Evolutionary conservation across 116 monocot species (phyloP).

Genomic region (Papilionanthe hybrid): DNA sequence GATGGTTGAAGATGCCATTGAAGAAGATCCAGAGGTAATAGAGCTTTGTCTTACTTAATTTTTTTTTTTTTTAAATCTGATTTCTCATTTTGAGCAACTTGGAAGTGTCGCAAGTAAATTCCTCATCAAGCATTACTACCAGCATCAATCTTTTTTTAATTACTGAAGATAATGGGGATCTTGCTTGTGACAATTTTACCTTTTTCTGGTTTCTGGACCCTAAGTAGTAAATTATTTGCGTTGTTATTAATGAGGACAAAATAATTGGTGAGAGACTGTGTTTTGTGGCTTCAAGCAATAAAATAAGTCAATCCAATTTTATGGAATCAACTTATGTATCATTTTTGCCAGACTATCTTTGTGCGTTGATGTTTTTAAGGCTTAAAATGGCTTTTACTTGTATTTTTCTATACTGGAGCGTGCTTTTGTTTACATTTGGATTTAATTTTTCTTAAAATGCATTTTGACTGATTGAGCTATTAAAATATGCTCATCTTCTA

Average conservation of each 20-base stretch:
- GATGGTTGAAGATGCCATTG: constrained; percentile 81
- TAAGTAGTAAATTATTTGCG: neutral
- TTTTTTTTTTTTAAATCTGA: neutral
- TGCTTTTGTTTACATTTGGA: neutral
- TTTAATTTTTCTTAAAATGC: neutral
- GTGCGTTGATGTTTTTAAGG: neutral
- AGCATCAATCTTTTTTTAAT: neutral
- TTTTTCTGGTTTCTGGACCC: neutral
- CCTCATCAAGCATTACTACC: neutral
- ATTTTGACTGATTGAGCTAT: constrained; percentile 3
- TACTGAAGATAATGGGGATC: neutral
- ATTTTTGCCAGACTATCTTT: neutral
- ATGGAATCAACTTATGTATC: neutral
- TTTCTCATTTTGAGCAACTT: neutral
- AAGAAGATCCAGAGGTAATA: constrained; percentile 63
- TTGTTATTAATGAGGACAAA: neutral
- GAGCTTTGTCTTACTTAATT: neutral
- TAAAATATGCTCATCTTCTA: constrained; percentile 25
- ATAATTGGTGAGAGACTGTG: neutral
- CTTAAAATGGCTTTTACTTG: neutral
- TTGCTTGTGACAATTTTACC: neutral
- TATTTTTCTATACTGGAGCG: neutral
- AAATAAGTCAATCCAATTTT: neutral
- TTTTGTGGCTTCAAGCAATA: neutral
- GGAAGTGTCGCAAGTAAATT: neutral